phyloP scores from a whole-genome alignment of 2,329 filamentous ascomycete species.

The Microcyclospora pomicola region DNA sequence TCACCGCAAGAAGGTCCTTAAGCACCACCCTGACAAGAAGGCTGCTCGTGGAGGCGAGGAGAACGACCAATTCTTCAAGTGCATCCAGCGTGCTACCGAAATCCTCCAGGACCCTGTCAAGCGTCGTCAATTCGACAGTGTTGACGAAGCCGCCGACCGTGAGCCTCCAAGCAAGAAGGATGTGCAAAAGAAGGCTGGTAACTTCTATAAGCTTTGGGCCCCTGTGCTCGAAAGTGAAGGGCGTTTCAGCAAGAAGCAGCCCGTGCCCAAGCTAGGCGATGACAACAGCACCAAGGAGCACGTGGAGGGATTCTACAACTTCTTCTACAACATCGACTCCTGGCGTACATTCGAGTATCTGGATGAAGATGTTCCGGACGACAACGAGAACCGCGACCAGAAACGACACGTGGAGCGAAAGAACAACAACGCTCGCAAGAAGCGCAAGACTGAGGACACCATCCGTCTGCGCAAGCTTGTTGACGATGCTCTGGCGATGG shows the following conservation, averaged over 20 bases:
- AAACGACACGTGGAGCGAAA: constrained; percentile 97
- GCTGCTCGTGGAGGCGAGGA: constrained; percentile 75
- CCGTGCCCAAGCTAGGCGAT: constrained; percentile 74
- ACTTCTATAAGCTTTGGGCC: constrained; percentile 92
- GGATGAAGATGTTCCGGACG: constrained; percentile 95
- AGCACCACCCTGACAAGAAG: constrained; percentile 98
- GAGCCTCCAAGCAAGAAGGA: constrained; percentile 90
- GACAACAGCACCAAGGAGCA: constrained; percentile 76
- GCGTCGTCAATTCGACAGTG: constrained; percentile 90
- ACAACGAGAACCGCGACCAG: constrained; percentile 98
- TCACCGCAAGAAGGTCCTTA: constrained; percentile 98
- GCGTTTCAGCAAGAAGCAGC: constrained; percentile 83
- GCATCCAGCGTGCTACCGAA: constrained; percentile 96
- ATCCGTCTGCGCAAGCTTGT: constrained; percentile 78
- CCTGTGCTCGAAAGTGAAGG: constrained; percentile 81
- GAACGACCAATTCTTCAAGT: constrained; percentile 99
- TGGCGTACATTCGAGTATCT: constrained; percentile 97
- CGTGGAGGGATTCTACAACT: constrained; percentile 96
- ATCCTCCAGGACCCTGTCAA: constrained; percentile 82
- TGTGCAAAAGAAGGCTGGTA: constrained; percentile 53
- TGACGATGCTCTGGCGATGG: constrained; percentile 68
- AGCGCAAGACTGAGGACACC: constrained; percentile 99
- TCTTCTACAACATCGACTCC: constrained; percentile 99
- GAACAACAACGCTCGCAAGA: constrained; percentile 93
- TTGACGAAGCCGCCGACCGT: constrained; percentile 85